Evolutionary conservation across 2,329 filamentous ascomycete species (phyloP).

Genomic region (Alternaria tenuissima): DNA sequence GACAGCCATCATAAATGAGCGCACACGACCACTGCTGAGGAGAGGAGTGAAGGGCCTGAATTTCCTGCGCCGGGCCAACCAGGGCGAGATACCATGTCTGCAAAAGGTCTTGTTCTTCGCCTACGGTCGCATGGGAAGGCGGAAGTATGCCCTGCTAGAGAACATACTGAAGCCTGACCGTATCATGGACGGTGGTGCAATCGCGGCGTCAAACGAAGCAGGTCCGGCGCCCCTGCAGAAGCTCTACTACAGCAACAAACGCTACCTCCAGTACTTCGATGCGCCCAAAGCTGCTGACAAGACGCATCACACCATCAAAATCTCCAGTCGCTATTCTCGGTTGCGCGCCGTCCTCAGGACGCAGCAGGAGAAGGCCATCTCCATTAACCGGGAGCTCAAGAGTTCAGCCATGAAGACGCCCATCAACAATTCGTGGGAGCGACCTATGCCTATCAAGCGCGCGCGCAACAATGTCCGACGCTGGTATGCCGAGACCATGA

Average conservation of each 20-base stretch:
- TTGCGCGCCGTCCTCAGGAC: slow-evolving; percentile 39
- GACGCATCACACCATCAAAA: slow-evolving; percentile 27
- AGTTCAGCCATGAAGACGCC: slow-evolving; percentile 46
- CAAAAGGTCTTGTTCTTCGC: slow-evolving; percentile 62
- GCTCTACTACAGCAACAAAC: slow-evolving; percentile 47
- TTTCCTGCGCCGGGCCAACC: slow-evolving; percentile 62
- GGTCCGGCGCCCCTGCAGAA: slow-evolving; percentile 40
- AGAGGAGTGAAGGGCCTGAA: slow-evolving; percentile 51
- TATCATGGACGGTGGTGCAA: slow-evolving; percentile 10
- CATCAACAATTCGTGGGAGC: slow-evolving; percentile 56
- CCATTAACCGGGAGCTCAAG: slow-evolving; percentile 36
- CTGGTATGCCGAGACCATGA: slow-evolving; percentile 56
- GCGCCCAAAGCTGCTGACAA: slow-evolving; percentile 31
- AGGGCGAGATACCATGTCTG: slow-evolving; percentile 61
- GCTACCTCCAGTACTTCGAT: slow-evolving; percentile 43
- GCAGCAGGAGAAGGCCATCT: slow-evolving; percentile 30
- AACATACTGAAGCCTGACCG: slow-evolving; percentile 37
- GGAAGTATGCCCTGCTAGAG: slow-evolving; percentile 57
- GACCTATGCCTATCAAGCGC: slow-evolving; percentile 56
- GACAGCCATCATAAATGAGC: slow-evolving; percentile 31
- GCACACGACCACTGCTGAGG: slow-evolving; percentile 30
- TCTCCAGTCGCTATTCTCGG: slow-evolving; percentile 44
- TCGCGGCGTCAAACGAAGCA: not conserved
- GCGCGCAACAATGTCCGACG: slow-evolving; percentile 54
- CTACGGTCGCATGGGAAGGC: slow-evolving; percentile 65